Base-by-base conservation (phyloP, 305 asterid genomes). In the Vinca major region DNA sequence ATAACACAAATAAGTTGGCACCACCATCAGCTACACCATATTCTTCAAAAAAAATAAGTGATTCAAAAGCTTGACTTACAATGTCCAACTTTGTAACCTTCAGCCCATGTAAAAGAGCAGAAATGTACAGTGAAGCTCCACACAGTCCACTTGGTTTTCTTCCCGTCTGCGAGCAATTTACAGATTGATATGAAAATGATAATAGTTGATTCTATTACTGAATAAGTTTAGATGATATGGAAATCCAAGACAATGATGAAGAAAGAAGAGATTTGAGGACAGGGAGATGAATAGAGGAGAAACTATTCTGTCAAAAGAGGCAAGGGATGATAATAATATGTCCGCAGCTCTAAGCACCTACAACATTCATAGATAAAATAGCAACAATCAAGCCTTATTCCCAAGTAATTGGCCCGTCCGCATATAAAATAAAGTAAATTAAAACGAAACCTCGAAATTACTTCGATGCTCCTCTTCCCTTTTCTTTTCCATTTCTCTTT, bases 131-230 rank as follows among this genome's bases (percentile, higher is more conserved):
- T 1, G 97, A 92, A 78, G 95, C 97, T 74, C 95, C 96, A 80
- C 97, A 90, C 66, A 90, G 68, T 64, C 96, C 96, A 74, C 97
- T 88, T 51, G 97, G 97, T 75, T 90, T 90, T 82, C 97, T 86
- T 71, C 97, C 97, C 45, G 96, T 90, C 92, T 90, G 81, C 75
- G 55, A 71, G 68, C 44, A 74, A 74, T 73, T 74, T n/a, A 64
- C 4, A 47, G 45, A 19, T 21, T 45, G 68, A 5, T 21, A 61
- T 12, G 11, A 64, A 44, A 45, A 37, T 40, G 54, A 20, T 64
- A 19, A 26, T 45, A 10, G 21, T 45, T 60, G 48, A 61, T 1
- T 60, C 8, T 45, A 11, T 19, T 33, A 64, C 54, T 12, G 4
- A 10, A 16, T 39, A 33, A 37, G 65, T 61, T 61, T 61, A 61